These are phyloP conservation scores for Gastrolobium bilobum DNA, from an alignment of 306 rosid species.

Conservation along the genomic window DNA sequence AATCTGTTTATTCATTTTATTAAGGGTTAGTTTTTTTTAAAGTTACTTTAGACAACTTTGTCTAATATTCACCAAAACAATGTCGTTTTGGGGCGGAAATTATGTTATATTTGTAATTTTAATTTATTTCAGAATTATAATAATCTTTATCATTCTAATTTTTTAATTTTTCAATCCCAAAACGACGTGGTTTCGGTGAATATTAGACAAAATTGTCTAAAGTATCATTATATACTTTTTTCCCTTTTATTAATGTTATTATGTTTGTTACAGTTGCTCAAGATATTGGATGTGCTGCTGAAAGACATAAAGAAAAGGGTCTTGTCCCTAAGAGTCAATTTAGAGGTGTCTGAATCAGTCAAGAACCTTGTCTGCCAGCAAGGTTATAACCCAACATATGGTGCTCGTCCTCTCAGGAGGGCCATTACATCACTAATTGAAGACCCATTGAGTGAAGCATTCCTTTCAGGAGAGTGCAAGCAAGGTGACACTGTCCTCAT, in stretches of 20 bases:
- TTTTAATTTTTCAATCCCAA: too few relatives aligned
- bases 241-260: neutral
- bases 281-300: slow-evolving; percentile 73
- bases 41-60: too few relatives aligned
- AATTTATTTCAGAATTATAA: too few relatives aligned
- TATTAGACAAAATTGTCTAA: too few relatives aligned
- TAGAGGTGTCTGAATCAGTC: slow-evolving; percentile 79
- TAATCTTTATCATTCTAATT: too few relatives aligned
- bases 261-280: slow-evolving; percentile 64
- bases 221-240: too few relatives aligned
- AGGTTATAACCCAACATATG: slow-evolving; percentile 79
- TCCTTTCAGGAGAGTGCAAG: slow-evolving; percentile 68
- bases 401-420: slow-evolving; percentile 86
- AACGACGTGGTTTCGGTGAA: too few relatives aligned
- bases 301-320: slow-evolving; percentile 78
- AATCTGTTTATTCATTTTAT: slow-evolving; percentile 17
- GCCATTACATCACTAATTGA: slow-evolving; percentile 74
- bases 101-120: too few relatives aligned
- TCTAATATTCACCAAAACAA: too few relatives aligned
- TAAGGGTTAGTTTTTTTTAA: neutral
- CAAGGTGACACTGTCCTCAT: slow-evolving; percentile 75
- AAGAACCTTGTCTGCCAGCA: slow-evolving; percentile 67
- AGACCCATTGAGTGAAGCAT: slow-evolving; percentile 80
- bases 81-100: too few relatives aligned
- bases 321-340: slow-evolving; percentile 60